Evolutionary conservation across 2,329 filamentous ascomycete species (phyloP).

Genomic region (Penicillium sp.): DNA sequence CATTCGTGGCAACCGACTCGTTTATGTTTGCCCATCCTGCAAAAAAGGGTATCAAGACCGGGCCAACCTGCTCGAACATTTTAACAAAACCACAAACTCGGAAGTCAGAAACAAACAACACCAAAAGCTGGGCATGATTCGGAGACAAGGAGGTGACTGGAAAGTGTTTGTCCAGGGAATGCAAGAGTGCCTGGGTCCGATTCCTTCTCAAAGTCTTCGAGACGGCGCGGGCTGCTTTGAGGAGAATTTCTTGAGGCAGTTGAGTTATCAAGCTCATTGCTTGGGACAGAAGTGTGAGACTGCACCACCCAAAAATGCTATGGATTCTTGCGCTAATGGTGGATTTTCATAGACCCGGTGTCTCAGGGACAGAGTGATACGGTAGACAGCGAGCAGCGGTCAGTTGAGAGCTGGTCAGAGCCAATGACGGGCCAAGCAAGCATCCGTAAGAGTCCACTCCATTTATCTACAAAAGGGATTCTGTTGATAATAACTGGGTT

Average conservation of each 20-base stretch:
- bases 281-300: not conserved
- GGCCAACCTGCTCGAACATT: not conserved
- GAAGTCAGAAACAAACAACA: not conserved
- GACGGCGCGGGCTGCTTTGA: not conserved
- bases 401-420: not conserved
- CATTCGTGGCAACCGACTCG: not conserved
- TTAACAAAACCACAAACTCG: not conserved
- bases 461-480: not conserved
- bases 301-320: not conserved
- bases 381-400: not conserved
- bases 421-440: not conserved
- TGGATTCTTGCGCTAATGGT: not conserved
- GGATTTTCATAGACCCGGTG: not conserved
- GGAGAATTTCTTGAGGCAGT: not conserved
- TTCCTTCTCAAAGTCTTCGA: not conserved
- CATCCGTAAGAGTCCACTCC: not conserved
- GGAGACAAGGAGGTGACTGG: not conserved
- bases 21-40: not conserved
- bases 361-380: not conserved
- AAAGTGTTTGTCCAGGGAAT: not conserved
- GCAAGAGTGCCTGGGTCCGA: not conserved
- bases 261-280: not conserved
- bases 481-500: not conserved
- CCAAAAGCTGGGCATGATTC: not conserved
- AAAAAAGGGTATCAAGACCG: conserved; percentile 1